A percentile compares a stretch with the other conserved stretches of the same genome.
These are phyloP conservation scores for Nothophytophthora sp. DNA, from an alignment of 352 stramenopile genomes.

Conservation along the genomic window DNA sequence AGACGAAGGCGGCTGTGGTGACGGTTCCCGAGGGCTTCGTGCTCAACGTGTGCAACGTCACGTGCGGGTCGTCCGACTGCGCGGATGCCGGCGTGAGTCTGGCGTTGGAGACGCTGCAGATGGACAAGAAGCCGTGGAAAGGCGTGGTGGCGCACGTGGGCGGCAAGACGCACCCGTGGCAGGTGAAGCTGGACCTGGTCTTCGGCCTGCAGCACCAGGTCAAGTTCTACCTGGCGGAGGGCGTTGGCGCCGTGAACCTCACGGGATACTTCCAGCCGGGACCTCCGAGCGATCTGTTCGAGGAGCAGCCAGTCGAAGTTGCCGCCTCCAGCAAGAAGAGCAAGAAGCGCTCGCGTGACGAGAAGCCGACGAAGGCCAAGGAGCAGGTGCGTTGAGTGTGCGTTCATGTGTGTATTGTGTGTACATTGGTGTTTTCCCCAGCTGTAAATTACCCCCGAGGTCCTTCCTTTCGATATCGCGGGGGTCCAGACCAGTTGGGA, in stretches of 20 bases:
- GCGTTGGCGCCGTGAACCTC: conserved; percentile 63
- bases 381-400: conserved; percentile 50
- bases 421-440: conserved; percentile 29
- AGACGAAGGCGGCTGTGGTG: conserved; percentile 53
- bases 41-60: conserved; percentile 66
- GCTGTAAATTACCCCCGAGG: conserved; percentile 68
- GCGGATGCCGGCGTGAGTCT: conserved; percentile 38
- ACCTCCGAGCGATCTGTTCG: conserved; percentile 38
- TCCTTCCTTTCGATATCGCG: conserved; percentile 46
- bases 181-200: conserved; percentile 84
- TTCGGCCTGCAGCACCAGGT: conserved; percentile 53
- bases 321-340: conserved; percentile 34
- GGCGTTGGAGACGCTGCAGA: conserved; percentile 63
- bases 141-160: conserved; percentile 64
- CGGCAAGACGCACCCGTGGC: conserved; percentile 38
- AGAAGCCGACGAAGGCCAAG: conserved; percentile 45
- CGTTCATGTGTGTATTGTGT: conserved; percentile 22
- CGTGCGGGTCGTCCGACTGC: conserved; percentile 21
- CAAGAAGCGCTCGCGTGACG: conserved; percentile 71
- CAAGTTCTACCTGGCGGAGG: conserved; percentile 78
- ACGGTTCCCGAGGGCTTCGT: conserved; percentile 58
- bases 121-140: conserved; percentile 68
- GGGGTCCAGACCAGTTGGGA: conserved; percentile 87
- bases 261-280: conserved; percentile 85
- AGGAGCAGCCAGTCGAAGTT: conserved; percentile 19